Evolutionary conservation across 1,284 basidiomycete genomes (phyloP).

Genomic region (Ganoderma meredithae): DNA sequence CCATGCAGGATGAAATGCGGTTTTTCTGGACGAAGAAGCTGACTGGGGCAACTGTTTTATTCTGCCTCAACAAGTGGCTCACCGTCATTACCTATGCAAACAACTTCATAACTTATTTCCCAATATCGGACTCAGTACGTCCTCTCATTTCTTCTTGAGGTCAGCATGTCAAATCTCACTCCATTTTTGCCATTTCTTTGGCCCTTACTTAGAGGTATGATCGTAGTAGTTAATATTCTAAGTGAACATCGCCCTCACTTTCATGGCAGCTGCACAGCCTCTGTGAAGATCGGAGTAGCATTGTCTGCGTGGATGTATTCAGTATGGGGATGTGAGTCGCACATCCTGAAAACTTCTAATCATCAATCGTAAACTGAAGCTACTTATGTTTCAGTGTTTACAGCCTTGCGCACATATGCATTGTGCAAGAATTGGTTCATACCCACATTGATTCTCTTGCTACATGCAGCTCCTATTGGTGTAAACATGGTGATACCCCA

Average conservation of each 20-base stretch:
- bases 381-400: background rate
- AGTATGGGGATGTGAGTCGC: background rate
- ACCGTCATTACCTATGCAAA: background rate
- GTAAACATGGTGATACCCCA: background rate
- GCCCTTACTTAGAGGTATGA: too few species aligned
- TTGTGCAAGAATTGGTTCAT: background rate
- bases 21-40: background rate
- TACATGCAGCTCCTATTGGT: background rate
- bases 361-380: background rate
- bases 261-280: background rate
- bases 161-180: too few species aligned
- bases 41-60: background rate
- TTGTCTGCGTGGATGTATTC: too few species aligned
- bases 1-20: background rate
- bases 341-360: too few species aligned
- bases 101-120: background rate
- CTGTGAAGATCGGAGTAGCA: too few species aligned
- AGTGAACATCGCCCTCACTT: too few species aligned
- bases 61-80: background rate
- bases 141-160: too few species aligned
- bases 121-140: background rate
- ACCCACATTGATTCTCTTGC: background rate
- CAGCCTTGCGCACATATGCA: slow-evolving; percentile 1
- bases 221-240: too few species aligned
- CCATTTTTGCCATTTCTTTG: too few species aligned